A percentile compares a stretch with the other conserved stretches of the same genome.
Evolutionary conservation across 805 yeast species (phyloP).

Genomic region (Starmerella stigmatis): DNA sequence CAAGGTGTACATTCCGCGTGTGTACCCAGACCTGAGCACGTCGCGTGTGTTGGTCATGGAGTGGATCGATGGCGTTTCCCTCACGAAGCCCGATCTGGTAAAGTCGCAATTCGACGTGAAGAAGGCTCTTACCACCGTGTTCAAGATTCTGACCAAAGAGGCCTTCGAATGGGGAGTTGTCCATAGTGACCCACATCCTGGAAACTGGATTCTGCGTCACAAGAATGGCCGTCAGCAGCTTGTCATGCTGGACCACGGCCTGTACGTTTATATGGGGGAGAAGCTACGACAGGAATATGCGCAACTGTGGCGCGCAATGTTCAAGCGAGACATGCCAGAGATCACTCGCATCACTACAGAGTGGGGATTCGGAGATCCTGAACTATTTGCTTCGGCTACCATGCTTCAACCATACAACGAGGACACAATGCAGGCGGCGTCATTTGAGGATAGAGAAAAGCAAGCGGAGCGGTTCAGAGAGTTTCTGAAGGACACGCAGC

Average conservation of each 20-base stretch:
- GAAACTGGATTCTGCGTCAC: slow-evolving; percentile 51
- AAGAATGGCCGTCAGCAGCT: slow-evolving; percentile 33
- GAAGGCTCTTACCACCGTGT: slow-evolving; percentile 41
- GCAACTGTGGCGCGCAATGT: slow-evolving; percentile 51
- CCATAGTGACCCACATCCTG: slow-evolving; percentile 76
- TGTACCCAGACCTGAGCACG: slow-evolving; percentile 39
- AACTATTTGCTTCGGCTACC: slow-evolving; percentile 49
- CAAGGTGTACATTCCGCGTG: slow-evolving; percentile 45
- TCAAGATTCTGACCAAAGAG: slow-evolving; percentile 45
- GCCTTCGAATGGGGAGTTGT: slow-evolving; percentile 57
- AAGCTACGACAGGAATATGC: slow-evolving; percentile 48
- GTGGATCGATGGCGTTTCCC: slow-evolving; percentile 64
- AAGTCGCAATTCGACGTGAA: slow-evolving; percentile 32
- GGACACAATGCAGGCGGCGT: slow-evolving; percentile 27
- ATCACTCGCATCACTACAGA: slow-evolving; percentile 39
- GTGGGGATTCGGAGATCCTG: slow-evolving; percentile 66
- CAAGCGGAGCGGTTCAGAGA: slow-evolving; percentile 41
- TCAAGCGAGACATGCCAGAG: slow-evolving; percentile 41
- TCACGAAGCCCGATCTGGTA: slow-evolving; percentile 40
- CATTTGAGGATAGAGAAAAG: slow-evolving; percentile 37
- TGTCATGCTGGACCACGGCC: slow-evolving; percentile 66
- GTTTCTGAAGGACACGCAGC: slow-evolving; percentile 51
- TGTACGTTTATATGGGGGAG: slow-evolving; percentile 47
- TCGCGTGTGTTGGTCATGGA: slow-evolving; percentile 51
- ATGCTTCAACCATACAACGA: slow-evolving; percentile 40